Percentiles rank a stretch among this genome's conserved stretches.
phyloP scores from a whole-genome alignment of 148 eudicot species.

The Rhododendron ovatum region DNA sequence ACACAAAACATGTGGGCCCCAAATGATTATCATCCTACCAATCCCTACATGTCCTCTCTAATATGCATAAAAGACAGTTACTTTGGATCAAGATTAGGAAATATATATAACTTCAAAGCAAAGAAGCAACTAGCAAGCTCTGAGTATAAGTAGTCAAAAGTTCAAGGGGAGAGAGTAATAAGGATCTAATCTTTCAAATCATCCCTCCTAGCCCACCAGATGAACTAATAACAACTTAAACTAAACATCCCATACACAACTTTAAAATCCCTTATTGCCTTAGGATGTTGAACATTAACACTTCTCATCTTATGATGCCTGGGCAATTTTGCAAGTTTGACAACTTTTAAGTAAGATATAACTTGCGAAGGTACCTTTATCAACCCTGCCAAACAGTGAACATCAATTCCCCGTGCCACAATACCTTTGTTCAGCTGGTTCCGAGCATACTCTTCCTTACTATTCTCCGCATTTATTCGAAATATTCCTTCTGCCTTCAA shows the following conservation, averaged over 20 bases:
- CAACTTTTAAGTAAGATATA: background rate
- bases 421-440: constrained; percentile 71
- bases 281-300: background rate
- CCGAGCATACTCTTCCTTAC: constrained; percentile 62
- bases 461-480: constrained; percentile 78
- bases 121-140: background rate
- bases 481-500: constrained; percentile 89
- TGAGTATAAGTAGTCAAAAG: background rate
- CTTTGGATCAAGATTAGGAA: background rate
- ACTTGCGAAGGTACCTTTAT: constrained; percentile 48
- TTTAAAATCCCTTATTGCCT: background rate
- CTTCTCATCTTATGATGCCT: background rate
- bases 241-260: background rate
- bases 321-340: background rate
- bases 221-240: background rate
- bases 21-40: background rate
- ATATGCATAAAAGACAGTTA: background rate
- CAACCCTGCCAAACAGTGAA: constrained; percentile 87
- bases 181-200: background rate
- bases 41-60: background rate
- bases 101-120: background rate
- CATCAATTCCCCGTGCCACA: constrained; percentile 63
- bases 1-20: background rate
- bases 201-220: background rate
- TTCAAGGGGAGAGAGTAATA: background rate